phyloP scores from a whole-genome alignment of 352 stramenopile species.

The Globisporangium yorkense region DNA sequence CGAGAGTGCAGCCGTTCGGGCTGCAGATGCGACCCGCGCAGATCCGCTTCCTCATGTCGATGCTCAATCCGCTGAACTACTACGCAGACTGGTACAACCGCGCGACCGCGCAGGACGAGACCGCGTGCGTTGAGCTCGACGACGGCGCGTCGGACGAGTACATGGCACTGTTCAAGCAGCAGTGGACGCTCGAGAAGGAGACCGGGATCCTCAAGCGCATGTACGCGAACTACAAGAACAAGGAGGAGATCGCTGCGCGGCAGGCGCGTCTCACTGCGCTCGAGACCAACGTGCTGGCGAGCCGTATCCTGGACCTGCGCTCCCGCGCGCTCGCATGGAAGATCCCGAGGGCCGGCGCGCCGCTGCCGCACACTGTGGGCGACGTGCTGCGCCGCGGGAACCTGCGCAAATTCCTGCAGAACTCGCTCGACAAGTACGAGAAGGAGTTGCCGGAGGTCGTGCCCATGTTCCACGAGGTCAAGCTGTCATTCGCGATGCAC shows the following conservation, averaged over 20 bases:
- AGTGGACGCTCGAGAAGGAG: slow-evolving; percentile 56
- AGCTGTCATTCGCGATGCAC: slow-evolving; percentile 49
- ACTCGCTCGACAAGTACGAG: slow-evolving; percentile 60
- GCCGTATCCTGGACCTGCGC: slow-evolving; percentile 53
- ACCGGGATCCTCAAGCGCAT: slow-evolving; percentile 29
- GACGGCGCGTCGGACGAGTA: slow-evolving; percentile 47
- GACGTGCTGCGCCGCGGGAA: slow-evolving; percentile 42
- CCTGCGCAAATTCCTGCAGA: slow-evolving; percentile 58
- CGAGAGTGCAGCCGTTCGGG: slow-evolving; percentile 20
- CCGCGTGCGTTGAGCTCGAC: slow-evolving; percentile 52
- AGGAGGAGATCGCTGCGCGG: slow-evolving; percentile 34
- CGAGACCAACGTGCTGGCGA: slow-evolving; percentile 53
- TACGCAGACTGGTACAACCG: slow-evolving; percentile 69
- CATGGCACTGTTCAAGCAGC: slow-evolving; percentile 42
- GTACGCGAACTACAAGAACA: slow-evolving; percentile 34
- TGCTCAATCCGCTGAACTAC: slow-evolving; percentile 51
- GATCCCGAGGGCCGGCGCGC: slow-evolving; percentile 48
- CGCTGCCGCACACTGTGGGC: slow-evolving; percentile 36
- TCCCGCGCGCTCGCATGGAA: slow-evolving; percentile 53
- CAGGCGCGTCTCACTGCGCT: slow-evolving; percentile 38
- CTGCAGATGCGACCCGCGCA: slow-evolving; percentile 65
- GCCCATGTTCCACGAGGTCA: slow-evolving; percentile 55
- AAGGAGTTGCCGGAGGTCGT: slow-evolving; percentile 25
- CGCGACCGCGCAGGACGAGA: slow-evolving; percentile 49
- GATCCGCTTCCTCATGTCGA: slow-evolving; percentile 44